Evolutionary conservation across 2,329 filamentous ascomycete genomes (phyloP), one percentile per base, ranked within the genome.

Genomic region (Fusarium continuum): DNA sequence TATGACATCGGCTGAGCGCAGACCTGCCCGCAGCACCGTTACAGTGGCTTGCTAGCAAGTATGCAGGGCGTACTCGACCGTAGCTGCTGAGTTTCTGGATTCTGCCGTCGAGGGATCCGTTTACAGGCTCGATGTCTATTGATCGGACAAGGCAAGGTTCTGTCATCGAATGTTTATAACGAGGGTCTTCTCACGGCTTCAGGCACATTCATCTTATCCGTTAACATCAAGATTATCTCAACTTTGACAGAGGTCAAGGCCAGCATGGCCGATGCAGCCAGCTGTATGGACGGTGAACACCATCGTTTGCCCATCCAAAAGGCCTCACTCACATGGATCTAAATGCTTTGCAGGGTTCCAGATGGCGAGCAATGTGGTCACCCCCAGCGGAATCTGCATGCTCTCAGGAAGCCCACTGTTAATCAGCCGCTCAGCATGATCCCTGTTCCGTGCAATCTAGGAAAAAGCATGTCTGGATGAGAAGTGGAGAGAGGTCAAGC

Each of bases 1-100:
- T 35, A 68, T 61, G 51, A 51, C 40, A 70, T 40, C 68, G 65
- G 65, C 51, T 67, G 61, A 55, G 58, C 46, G 61, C 55, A 69
- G 62, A 57, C 22, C 38, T 55, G 49, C 63, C 52, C 35, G 62
- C 67, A 68, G 52, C 45, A 40, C 51, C 44, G 55, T 56, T 59
- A 43, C 54, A 50, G 58, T 54, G 49, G 47, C 46, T 55, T 48
- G 29, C 32, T 25, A 34, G 19, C 26, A 31, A 59, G 19, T 23
- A 26, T 58, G 43, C 43, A 41, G 32, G 36, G 34, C 20, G 28
- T 13, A 16, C 22, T 44, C 28, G 20, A 34, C 26, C n/a, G 35
- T 17, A 39, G 52, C 34, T 41, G 31, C 16, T 19, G 19, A 25
- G 35, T 29, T 11, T 41, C 25, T 14, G 36, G 16, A 14, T 26